Base-by-base conservation (phyloP, 1,139 yeast species). In the Geotrichum restrictum region DNA sequence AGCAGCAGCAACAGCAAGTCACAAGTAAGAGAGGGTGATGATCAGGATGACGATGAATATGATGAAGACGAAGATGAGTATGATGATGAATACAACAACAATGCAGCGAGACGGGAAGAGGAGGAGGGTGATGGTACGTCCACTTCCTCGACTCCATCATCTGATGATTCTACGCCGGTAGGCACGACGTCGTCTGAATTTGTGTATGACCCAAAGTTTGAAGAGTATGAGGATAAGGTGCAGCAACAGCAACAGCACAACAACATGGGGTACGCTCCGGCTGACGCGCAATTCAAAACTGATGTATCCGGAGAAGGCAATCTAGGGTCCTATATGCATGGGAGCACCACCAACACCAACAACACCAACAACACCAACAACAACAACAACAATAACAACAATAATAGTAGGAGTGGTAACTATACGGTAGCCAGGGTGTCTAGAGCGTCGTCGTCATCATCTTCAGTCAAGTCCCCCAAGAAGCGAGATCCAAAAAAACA, bases 31-130 rank as follows among this genome's bases (percentile, higher is more conserved):
- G 40, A 13, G 13, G 44, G 36, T 3, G 50, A 49, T 4, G 45
- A 42, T 6, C 49, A 40, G 8, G 53, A 36, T 1, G 43, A 36
- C 10, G 42, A 29, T 19, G 49, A 31, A 8, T n/a, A n/a, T n/a
- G 50, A 36, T 16, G 49, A 40, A 6, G 46, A 40, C 8, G 51
- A 36, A n/a, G 37, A 32, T n/a, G n/a, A n/a, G n/a, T 45, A 34
- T 3, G 53, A 24, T 5, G 29, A 24, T 5, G 29, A 24, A 24
- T 5, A 24, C 29, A 5, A 24, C 8, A 24, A 24, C 29, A 8
- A 24, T 24, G 29, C 5, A 24, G 29, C 13, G 3, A 6, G 13
- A 38, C 11, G 39, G 45, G 48, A 24, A 33, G 11, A 27, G 19
- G 36, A n/a, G n/a, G 45, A 42, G 2, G 50, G 38, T 3, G 45